These are phyloP conservation scores for Jimgerdemannia flammicorona DNA, from an alignment of 192 early-diverging fungal genomes.

Conservation along the genomic window DNA sequence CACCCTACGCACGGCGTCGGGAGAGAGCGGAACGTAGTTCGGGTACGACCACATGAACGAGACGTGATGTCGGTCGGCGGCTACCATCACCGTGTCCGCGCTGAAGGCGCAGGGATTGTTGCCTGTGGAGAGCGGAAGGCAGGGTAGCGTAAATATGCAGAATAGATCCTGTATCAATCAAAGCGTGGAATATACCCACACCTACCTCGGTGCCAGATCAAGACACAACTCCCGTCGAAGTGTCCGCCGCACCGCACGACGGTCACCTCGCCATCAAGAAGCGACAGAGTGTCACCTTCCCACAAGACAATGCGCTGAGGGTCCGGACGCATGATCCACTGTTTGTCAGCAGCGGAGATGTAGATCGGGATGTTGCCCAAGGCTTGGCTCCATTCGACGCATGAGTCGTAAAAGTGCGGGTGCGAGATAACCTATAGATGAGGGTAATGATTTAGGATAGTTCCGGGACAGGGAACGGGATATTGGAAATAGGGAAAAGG, in stretches of 20 bases:
- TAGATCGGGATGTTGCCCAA: conserved; percentile 27
- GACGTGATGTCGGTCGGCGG: conserved; percentile 20
- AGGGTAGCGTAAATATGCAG: neutral
- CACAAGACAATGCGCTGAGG: conserved; percentile 19
- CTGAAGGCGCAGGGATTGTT: conserved; percentile 9
- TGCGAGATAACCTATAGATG: conserved; percentile 18
- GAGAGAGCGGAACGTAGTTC: conserved; percentile 22
- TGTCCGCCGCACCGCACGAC: conserved; percentile 25
- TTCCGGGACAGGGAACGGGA: neutral
- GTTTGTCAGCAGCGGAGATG: conserved; percentile 15
- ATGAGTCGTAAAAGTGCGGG: conserved; percentile 25
- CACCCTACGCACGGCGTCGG: too few relatives aligned
- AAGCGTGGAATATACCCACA: too few relatives aligned
- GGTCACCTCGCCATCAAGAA: conserved; percentile 25
- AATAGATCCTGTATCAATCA: neutral
- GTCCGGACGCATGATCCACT: conserved; percentile 29
- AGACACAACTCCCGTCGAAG: conserved; percentile 24
- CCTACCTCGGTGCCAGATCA: conserved; percentile 24
- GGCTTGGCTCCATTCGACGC: conserved; percentile 26
- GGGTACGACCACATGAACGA: conserved; percentile 36
- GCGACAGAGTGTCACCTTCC: conserved; percentile 20
- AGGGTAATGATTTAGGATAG: neutral
- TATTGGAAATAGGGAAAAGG: neutral
- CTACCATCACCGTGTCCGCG: conserved; percentile 32
- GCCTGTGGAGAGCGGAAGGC: neutral